Evolutionary conservation across 805 yeast species (phyloP).

Genomic region (Lipomyces starkeyi): DNA sequence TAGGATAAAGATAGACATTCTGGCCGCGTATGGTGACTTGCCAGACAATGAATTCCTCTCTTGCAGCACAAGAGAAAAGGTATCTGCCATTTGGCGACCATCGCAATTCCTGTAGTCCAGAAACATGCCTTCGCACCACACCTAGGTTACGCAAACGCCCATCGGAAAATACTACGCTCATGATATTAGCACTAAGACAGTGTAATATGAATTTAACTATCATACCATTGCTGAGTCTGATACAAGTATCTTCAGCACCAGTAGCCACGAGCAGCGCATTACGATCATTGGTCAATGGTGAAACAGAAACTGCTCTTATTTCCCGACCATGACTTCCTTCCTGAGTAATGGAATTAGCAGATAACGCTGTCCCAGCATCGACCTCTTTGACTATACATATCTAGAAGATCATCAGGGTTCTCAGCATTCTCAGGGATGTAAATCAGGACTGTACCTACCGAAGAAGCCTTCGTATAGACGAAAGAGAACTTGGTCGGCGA

Average conservation of each 20-base stretch:
- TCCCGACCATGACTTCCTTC: slow-evolving; percentile 92
- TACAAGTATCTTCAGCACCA: slow-evolving; percentile 88
- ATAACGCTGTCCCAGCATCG: slow-evolving; percentile 47
- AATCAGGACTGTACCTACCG: slow-evolving; percentile 3
- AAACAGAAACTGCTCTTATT: slow-evolving; percentile 73
- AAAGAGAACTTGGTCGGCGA: slow-evolving; percentile 51
- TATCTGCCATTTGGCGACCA: slow-evolving; percentile 48
- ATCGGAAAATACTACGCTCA: slow-evolving; percentile 24
- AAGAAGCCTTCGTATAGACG: slow-evolving; percentile 61
- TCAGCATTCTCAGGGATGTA: neutral
- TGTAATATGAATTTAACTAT: neutral
- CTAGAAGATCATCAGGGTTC: neutral
- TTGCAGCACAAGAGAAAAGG: slow-evolving; percentile 62
- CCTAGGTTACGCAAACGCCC: slow-evolving; percentile 59
- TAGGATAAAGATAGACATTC: slow-evolving; percentile 56
- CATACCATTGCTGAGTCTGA: slow-evolving; percentile 55
- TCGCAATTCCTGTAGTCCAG: slow-evolving; percentile 83
- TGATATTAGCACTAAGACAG: slow-evolving; percentile 42
- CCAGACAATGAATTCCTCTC: slow-evolving; percentile 91
- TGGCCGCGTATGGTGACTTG: slow-evolving; percentile 51
- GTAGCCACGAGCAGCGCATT: slow-evolving; percentile 59
- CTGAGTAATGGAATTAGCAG: slow-evolving; percentile 43
- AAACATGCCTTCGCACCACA: slow-evolving; percentile 80
- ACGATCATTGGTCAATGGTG: slow-evolving; percentile 45
- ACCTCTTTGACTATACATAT: neutral